A percentile compares a stretch with the other conserved stretches of the same genome.
Evolutionary conservation across 208 protist genomes (phyloP).

Genomic region (Strigomonas culicis): DNA sequence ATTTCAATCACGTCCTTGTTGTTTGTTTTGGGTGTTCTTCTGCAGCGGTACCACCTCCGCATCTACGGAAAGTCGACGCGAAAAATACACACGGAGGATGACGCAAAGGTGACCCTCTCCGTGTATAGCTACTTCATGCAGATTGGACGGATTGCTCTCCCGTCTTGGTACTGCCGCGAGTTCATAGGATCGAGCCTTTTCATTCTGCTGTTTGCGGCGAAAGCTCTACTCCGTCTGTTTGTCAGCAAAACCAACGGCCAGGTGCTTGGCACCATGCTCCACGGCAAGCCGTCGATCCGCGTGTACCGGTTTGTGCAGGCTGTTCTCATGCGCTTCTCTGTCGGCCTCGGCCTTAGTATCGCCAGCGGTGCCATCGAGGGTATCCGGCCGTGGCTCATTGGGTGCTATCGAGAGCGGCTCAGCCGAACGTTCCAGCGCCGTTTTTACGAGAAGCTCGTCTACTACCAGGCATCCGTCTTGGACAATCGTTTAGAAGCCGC

Average conservation of each 20-base stretch:
- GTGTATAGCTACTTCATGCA: constrained; percentile 61
- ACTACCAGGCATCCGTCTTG: constrained; percentile 76
- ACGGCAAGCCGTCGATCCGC: constrained; percentile 39
- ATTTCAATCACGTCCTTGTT: constrained; percentile 12
- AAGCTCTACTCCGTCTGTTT: constrained; percentile 66
- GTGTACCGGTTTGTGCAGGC: constrained; percentile 39
- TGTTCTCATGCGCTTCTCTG: constrained; percentile 39
- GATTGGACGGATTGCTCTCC: constrained; percentile 57
- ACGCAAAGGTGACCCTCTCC: constrained; percentile 44
- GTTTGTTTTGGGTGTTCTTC: constrained; percentile 23
- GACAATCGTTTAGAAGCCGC: constrained; percentile 69
- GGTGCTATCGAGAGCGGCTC: constrained; percentile 76
- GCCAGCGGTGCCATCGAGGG: constrained; percentile 66
- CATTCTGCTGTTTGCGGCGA: constrained; percentile 76
- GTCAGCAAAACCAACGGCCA: constrained; percentile 59
- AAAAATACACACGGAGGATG: constrained; percentile 54
- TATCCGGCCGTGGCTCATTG: constrained; percentile 79
- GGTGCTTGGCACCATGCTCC: constrained; percentile 65
- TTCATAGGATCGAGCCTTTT: constrained; percentile 57
- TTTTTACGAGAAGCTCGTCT: constrained; percentile 76
- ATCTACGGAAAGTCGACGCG: constrained; percentile 30
- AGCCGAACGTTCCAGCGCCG: constrained; percentile 69
- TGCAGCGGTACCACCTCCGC: constrained; percentile 50
- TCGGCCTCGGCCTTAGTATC: constrained; percentile 37
- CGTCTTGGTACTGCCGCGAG: constrained; percentile 71